Conservation (phyloP, 495 filamentous ascomycete species). For the Cudoniella acicularis region DNA sequence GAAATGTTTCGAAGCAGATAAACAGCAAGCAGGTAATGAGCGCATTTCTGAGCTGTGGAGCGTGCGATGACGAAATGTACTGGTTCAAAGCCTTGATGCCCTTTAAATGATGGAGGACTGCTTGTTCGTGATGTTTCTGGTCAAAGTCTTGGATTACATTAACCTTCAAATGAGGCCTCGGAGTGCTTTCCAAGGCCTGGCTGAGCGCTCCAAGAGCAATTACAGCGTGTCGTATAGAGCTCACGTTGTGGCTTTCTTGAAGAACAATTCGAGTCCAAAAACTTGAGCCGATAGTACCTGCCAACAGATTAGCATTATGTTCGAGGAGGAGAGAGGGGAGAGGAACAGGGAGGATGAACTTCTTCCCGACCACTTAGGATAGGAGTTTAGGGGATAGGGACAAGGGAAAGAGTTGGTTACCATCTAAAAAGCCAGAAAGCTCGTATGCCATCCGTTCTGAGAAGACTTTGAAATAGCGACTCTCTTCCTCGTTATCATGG, state of each 20-base stretch:
- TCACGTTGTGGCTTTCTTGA: slow-evolving; percentile 55
- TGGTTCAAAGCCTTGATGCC: slow-evolving; percentile 21
- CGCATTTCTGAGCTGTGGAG: slow-evolving; percentile 17
- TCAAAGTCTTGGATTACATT: slow-evolving; percentile 22
- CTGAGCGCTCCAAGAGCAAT: slow-evolving; percentile 62
- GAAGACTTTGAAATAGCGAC: slow-evolving; percentile 56
- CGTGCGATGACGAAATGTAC: slow-evolving; percentile 13
- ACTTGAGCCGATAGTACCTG: slow-evolving; percentile 32
- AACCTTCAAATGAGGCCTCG: slow-evolving; percentile 16
- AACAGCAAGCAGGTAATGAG: slow-evolving; percentile 24
- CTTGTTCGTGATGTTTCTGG: slow-evolving; percentile 19
- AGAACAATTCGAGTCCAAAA: slow-evolving; percentile 58
- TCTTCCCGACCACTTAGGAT: too few species aligned
- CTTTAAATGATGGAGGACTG: slow-evolving; percentile 18
- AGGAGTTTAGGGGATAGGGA: too few species aligned
- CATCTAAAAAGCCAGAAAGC: slow-evolving; percentile 56
- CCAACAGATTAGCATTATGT: too few species aligned
- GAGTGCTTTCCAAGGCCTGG: slow-evolving; percentile 36
- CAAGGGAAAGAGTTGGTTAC: too few species aligned
- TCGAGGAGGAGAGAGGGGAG: too few species aligned
- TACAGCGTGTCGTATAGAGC: slow-evolving; percentile 61
- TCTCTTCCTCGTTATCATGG: slow-evolving; percentile 37
- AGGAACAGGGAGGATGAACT: too few species aligned
- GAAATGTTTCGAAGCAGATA: slow-evolving; percentile 25
- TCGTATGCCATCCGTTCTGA: slow-evolving; percentile 51